phyloP scores from a whole-genome alignment of 208 protist genomes.

The Trypanosoma platydactyli region DNA sequence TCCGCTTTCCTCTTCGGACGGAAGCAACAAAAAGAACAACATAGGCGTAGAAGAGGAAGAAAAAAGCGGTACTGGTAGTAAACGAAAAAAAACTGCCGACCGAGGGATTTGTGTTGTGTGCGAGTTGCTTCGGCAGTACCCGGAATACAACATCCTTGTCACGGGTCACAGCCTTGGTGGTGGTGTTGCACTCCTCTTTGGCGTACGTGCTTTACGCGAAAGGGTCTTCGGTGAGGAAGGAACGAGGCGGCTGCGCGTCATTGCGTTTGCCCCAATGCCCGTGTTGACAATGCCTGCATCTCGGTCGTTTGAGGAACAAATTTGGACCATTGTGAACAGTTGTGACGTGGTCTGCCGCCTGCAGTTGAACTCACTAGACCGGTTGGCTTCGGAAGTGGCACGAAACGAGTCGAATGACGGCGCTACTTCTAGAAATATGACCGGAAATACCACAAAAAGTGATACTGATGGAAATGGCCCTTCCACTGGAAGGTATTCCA shows the following conservation, averaged over 20 bases:
- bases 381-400: conserved; percentile 25
- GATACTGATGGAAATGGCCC: neutral
- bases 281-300: conserved; percentile 53
- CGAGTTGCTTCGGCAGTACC: conserved; percentile 16
- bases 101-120: conserved; percentile 3
- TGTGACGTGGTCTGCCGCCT: conserved; percentile 58
- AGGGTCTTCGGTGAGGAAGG: conserved; percentile 23
- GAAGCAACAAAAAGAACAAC: neutral
- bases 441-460: neutral
- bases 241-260: conserved; percentile 43
- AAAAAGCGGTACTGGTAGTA: neutral
- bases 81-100: neutral
- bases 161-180: conserved; percentile 79
- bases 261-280: conserved; percentile 65
- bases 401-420: neutral
- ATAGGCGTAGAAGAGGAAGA: neutral
- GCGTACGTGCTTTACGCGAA: conserved; percentile 45
- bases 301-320: conserved; percentile 37
- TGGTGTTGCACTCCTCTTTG: conserved; percentile 59
- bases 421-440: neutral
- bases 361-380: conserved; percentile 70
- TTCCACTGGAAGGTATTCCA: too few species aligned
- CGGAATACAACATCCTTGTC: conserved; percentile 57
- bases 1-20: neutral
- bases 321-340: conserved; percentile 58